phyloP scores from a whole-genome alignment of 495 filamentous ascomycete genomes.

The Pseudevernia furfuracea region DNA sequence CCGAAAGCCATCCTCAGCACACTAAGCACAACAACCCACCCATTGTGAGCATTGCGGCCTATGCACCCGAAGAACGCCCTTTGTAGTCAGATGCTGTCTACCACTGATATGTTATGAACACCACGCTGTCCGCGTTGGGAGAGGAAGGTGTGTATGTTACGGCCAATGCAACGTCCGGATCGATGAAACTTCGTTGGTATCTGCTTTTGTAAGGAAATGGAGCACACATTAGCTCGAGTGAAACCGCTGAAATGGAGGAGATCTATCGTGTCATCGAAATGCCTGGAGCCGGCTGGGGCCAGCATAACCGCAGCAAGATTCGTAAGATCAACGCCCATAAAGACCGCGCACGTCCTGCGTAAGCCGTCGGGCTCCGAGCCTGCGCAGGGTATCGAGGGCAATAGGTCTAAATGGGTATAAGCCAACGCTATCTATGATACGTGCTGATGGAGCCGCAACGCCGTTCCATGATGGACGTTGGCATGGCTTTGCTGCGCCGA shows the following conservation, averaged over 20 bases:
- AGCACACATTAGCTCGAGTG: conserved; percentile 11
- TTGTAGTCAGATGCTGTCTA: conserved; percentile 24
- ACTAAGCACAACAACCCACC: conserved; percentile 10
- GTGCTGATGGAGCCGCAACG: conserved; percentile 42
- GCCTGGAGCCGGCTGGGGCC: conserved; percentile 19
- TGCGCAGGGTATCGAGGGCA: conserved; percentile 21
- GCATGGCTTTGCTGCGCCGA: conserved; percentile 12
- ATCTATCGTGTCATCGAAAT: conserved; percentile 27
- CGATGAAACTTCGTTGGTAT: conserved; percentile 13
- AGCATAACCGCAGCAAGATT: conserved; percentile 20
- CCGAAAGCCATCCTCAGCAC: conserved; percentile 11
- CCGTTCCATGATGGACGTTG: conserved; percentile 8
- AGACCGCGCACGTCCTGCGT: conserved; percentile 19
- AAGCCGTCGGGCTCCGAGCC: conserved; percentile 10
- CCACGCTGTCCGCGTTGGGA: background rate
- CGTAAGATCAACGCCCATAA: conserved; percentile 24
- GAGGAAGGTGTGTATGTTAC: conserved; percentile 9
- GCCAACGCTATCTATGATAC: conserved; percentile 72
- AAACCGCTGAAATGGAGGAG: conserved; percentile 21
- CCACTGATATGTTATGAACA: conserved; percentile 21
- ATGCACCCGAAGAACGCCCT: conserved; percentile 25
- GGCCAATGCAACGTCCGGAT: conserved; percentile 10
- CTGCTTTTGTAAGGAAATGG: conserved; percentile 21
- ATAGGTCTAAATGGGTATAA: conserved; percentile 34
- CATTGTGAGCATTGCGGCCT: conserved; percentile 16